A percentile compares a stretch with the other conserved stretches of the same genome.
Evolutionary conservation across 495 filamentous ascomycete genomes (phyloP).

Genomic region (Collariella sp.): DNA sequence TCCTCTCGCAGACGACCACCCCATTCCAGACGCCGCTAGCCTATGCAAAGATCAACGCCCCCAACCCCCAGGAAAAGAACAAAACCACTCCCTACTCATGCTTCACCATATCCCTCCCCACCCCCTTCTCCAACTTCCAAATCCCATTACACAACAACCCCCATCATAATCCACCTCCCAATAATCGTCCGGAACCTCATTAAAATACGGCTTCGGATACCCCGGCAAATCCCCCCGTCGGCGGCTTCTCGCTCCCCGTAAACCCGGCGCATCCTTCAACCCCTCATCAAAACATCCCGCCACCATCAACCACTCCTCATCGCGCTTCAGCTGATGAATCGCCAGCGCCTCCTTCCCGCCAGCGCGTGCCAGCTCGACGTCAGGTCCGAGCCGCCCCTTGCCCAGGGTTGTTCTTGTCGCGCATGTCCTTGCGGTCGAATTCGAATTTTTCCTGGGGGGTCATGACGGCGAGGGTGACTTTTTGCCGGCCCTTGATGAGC

Average conservation of each 20-base stretch:
- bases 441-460: neutral
- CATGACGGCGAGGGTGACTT: neutral
- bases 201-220: neutral
- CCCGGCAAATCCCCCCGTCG: neutral
- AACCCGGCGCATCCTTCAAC: neutral
- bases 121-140: slow-evolving; percentile 4
- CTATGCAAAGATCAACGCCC: too few species aligned
- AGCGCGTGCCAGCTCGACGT: slow-evolving; percentile 2
- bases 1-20: too few species aligned
- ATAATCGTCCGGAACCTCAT: neutral
- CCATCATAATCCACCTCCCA: slow-evolving; percentile 6
- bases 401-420: neutral
- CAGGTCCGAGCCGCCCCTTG: neutral
- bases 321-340: neutral
- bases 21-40: too few species aligned
- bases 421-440: neutral
- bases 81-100: too few species aligned
- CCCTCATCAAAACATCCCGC: slow-evolving; percentile 1
- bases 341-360: neutral
- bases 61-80: too few species aligned
- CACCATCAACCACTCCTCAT: slow-evolving; percentile 1
- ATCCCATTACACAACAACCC: neutral
- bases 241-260: neutral
- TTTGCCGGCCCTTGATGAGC: slow-evolving; percentile 1
- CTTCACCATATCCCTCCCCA: slow-evolving; percentile 3